Percentiles rank a stretch among this genome's conserved stretches.
Conservation (phyloP, 768 basidiomycete genomes). For the Naganishia friedmannii region DNA sequence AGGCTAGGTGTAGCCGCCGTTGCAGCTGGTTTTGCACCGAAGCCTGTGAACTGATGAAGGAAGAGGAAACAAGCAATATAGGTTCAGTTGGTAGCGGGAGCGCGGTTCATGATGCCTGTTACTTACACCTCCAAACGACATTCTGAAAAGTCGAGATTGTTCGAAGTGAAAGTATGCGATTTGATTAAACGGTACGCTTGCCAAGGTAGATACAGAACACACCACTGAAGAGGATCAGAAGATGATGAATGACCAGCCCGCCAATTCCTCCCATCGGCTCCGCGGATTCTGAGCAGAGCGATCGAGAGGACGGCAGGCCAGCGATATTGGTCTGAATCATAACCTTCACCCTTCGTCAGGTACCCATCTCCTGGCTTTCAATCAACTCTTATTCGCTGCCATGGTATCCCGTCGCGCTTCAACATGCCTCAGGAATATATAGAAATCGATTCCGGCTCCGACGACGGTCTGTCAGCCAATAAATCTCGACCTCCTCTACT, state of each 20-base stretch:
- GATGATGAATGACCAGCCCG: background rate
- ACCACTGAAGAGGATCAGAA: too few relatives aligned
- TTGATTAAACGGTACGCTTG: background rate
- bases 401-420: background rate
- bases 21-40: background rate
- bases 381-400: background rate
- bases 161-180: background rate
- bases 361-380: background rate
- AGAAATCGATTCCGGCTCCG: conserved; percentile 22
- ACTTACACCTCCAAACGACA: conserved; percentile 21
- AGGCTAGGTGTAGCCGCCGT: background rate
- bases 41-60: background rate
- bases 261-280: background rate
- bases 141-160: background rate
- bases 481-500: background rate
- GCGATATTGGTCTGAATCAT: conserved; percentile 19
- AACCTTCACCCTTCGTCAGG: background rate
- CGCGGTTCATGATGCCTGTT: background rate
- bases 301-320: background rate
- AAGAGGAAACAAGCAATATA: background rate
- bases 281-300: background rate
- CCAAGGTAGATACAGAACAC: too few relatives aligned
- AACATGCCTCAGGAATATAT: conserved; percentile 6
- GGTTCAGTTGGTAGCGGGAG: background rate
- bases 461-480: background rate